A percentile compares a stretch with the other conserved stretches of the same genome.
These are phyloP conservation scores for Oidiodendron maius DNA, from an alignment of 495 filamentous ascomycete species.

Conservation along the genomic window DNA sequence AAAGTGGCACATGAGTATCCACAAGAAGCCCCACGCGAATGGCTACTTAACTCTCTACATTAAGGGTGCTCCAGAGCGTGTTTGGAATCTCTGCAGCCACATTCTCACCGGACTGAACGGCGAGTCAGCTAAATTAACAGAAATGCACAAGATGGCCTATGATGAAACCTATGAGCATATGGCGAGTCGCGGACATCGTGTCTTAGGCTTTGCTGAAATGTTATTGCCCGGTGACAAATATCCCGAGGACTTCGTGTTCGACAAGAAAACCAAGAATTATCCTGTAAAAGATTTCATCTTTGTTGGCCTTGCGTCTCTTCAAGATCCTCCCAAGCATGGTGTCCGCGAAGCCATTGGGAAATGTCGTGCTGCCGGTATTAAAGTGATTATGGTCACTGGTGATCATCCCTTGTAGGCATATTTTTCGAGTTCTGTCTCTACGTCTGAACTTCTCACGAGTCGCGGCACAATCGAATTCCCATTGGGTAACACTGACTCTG, in stretches of 20 bases:
- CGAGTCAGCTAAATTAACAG: constrained; percentile 2
- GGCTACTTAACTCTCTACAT: constrained; percentile 26
- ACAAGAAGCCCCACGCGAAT: constrained; percentile 15
- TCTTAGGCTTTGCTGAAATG: constrained; percentile 43
- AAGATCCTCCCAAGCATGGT: constrained; percentile 38
- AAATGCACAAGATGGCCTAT: constrained; percentile 23
- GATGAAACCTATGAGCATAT: constrained; percentile 39
- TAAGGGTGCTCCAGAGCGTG: constrained; percentile 48
- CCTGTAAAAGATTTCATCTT: constrained; percentile 35
- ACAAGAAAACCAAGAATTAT: constrained; percentile 42
- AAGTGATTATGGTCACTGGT: constrained; percentile 46
- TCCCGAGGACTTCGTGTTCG: constrained; percentile 24
- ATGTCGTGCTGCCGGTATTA: constrained; percentile 30
- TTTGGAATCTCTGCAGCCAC: constrained; percentile 21
- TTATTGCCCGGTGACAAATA: constrained; percentile 40
- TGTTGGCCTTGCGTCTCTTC: constrained; percentile 44
- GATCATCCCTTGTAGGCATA: constrained; percentile 25
- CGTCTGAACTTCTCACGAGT: too few species aligned
- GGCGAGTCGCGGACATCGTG: constrained; percentile 39
- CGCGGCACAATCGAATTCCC: too few species aligned
- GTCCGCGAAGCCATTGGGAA: constrained; percentile 24
- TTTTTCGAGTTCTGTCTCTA: background rate
- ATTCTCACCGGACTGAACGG: constrained; percentile 15
- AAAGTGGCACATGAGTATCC: constrained; percentile 29
- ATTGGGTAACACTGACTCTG: too few species aligned